These are phyloP conservation scores for Triangularia setosa DNA, from an alignment of 2,329 filamentous ascomycete genomes.

Conservation along the genomic window DNA sequence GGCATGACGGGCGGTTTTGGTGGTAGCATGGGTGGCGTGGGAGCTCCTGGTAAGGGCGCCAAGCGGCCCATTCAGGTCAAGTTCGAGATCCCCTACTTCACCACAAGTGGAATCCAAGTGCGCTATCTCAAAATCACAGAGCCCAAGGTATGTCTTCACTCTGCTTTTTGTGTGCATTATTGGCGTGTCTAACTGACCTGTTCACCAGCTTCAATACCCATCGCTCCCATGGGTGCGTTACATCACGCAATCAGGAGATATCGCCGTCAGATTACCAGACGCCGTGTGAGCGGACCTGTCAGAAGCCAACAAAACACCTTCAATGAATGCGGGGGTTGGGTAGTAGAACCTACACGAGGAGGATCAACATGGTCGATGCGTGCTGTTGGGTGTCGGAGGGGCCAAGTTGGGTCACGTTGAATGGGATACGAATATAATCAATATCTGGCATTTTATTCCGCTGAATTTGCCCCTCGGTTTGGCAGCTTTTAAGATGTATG, in stretches of 20 bases:
- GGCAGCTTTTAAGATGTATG: neutral
- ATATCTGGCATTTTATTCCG: neutral
- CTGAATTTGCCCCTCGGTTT: neutral
- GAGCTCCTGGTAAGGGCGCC: conserved; percentile 70
- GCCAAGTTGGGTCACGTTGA: neutral
- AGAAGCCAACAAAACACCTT: neutral
- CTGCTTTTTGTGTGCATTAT: conserved; percentile 5
- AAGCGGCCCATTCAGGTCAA: conserved; percentile 98
- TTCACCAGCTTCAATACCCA: conserved; percentile 83
- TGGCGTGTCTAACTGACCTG: conserved; percentile 4
- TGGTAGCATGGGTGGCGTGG: conserved; percentile 90
- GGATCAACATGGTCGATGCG: neutral
- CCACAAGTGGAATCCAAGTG: conserved; percentile 98
- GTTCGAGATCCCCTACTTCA: conserved; percentile 99
- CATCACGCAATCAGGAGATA: conserved; percentile 96
- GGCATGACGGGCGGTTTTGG: conserved; percentile 98
- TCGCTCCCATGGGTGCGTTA: conserved; percentile 96
- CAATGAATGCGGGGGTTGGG: neutral
- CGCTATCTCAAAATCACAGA: conserved; percentile 99
- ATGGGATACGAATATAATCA: neutral
- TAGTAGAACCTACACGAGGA: neutral
- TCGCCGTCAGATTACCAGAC: conserved; percentile 90
- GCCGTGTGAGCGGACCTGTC: conserved; percentile 55
- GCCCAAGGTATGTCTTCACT: conserved; percentile 71
- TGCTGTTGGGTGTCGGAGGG: neutral